Conservation (phyloP, 441 rosid genomes). For the Syzygium syzygioides region DNA sequence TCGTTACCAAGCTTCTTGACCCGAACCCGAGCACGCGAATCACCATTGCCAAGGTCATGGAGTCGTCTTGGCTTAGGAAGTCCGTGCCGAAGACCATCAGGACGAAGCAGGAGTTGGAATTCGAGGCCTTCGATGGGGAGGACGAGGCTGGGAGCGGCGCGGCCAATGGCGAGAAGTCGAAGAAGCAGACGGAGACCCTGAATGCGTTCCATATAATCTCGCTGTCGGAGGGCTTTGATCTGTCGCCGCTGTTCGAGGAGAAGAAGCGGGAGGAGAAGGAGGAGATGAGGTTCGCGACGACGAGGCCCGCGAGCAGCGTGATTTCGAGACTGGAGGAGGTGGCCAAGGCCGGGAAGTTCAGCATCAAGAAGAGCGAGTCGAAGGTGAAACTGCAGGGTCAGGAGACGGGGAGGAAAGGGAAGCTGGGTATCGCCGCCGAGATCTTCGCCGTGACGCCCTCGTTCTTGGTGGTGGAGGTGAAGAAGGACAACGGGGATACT, state of each 20-base stretch:
- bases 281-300: constrained; percentile 15
- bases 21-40: constrained; percentile 7
- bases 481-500: constrained; percentile 13
- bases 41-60: constrained; percentile 6
- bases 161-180: background rate
- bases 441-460: constrained; percentile 9
- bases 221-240: constrained; percentile 9
- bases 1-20: constrained; percentile 5
- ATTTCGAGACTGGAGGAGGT: constrained; percentile 12
- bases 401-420: constrained; percentile 13
- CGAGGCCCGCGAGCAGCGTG: constrained; percentile 12
- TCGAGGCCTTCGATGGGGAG: background rate
- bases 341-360: constrained; percentile 10
- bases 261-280: constrained; percentile 9
- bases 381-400: constrained; percentile 2
- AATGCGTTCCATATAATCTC: constrained; percentile 17
- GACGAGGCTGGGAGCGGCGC: background rate
- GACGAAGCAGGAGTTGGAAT: constrained; percentile 1
- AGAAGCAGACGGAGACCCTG: constrained; percentile 2
- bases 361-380: constrained; percentile 1
- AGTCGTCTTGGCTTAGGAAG: constrained; percentile 8
- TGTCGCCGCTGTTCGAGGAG: constrained; percentile 13
- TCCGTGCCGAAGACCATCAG: background rate
- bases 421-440: constrained; percentile 10
- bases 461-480: constrained; percentile 12